Percentiles rank a stretch among this genome's conserved stretches.
phyloP scores from a whole-genome alignment of 1,284 basidiomycete species.

The Irpex lacteus region DNA sequence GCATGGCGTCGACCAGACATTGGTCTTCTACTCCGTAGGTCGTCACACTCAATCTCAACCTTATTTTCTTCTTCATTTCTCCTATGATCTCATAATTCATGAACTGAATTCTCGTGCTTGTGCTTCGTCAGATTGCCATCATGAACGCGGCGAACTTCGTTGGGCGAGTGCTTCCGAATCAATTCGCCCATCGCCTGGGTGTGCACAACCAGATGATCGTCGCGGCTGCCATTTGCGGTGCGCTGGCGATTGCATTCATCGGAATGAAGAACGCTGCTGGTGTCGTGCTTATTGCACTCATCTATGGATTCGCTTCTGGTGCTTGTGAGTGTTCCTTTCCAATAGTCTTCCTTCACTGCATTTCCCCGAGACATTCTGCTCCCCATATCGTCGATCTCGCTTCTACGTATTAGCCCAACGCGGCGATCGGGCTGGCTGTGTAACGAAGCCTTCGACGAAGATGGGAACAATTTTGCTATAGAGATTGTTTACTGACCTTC shows the following conservation, averaged over 20 bases:
- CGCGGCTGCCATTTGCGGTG: conserved; percentile 38
- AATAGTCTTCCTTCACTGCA: too few species aligned
- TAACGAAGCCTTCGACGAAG: background rate
- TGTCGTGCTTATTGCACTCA: conserved; percentile 37
- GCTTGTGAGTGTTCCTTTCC: conserved; percentile 36
- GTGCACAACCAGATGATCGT: conserved; percentile 31
- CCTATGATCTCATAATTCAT: background rate
- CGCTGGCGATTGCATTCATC: conserved; percentile 42
- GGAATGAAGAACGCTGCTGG: conserved; percentile 36
- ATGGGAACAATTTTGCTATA: background rate
- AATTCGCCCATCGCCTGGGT: conserved; percentile 46
- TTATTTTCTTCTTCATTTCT: background rate
- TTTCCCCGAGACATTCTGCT: too few species aligned
- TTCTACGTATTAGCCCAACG: too few species aligned
- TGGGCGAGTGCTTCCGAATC: conserved; percentile 47
- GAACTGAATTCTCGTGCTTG: background rate
- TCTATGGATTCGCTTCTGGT: conserved; percentile 51
- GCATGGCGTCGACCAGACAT: conserved; percentile 35
- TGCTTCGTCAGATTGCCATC: conserved; percentile 29
- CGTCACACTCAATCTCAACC: background rate
- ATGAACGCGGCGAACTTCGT: conserved; percentile 48
- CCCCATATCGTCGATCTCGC: too few species aligned
- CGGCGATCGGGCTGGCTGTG: too few species aligned
- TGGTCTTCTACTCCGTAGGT: conserved; percentile 50
- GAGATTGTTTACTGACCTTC: conserved; percentile 17